phyloP scores from a whole-genome alignment of 2,329 filamentous ascomycete genomes.

The Orbilia quercus region DNA sequence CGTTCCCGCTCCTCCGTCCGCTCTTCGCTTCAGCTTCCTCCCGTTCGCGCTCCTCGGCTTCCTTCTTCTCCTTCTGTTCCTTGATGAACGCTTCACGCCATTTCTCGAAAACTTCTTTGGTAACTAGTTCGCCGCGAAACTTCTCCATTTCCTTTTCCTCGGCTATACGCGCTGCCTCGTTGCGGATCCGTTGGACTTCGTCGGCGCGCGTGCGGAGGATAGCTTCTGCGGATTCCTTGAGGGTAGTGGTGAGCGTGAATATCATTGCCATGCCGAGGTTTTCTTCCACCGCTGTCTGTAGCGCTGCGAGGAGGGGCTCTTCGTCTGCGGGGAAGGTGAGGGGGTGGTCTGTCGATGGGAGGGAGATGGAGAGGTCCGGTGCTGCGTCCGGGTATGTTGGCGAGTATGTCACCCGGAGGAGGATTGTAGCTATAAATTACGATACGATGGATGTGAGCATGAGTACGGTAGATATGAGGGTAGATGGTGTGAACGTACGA shows the following conservation, averaged over 20 bases:
- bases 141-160: conserved; percentile 96
- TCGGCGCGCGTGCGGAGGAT: conserved; percentile 80
- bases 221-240: conserved; percentile 92
- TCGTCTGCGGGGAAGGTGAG: conserved; percentile 87
- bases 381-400: conserved; percentile 88
- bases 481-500: conserved; percentile 63
- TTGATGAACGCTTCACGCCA: conserved; percentile 82
- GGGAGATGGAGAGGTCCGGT: conserved; percentile 80
- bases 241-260: conserved; percentile 84
- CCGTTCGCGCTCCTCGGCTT: conserved; percentile 78
- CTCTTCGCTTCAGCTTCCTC: conserved; percentile 84
- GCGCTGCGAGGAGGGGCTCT: conserved; percentile 74
- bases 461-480: not conserved
- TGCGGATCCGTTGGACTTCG: conserved; percentile 70
- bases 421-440: conserved; percentile 73
- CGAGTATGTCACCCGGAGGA: conserved; percentile 90
- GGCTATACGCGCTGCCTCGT: conserved; percentile 69
- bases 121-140: conserved; percentile 91
- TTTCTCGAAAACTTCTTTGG: conserved; percentile 81
- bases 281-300: conserved; percentile 83
- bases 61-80: conserved; percentile 81
- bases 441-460: not conserved
- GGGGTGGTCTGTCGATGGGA: conserved; percentile 71
- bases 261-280: conserved; percentile 98
- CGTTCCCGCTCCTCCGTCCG: conserved; percentile 77